Percentiles rank a stretch among this genome's conserved stretches.
phyloP scores from a whole-genome alignment of 805 yeast species.

The Yamadazyma philogaea region DNA sequence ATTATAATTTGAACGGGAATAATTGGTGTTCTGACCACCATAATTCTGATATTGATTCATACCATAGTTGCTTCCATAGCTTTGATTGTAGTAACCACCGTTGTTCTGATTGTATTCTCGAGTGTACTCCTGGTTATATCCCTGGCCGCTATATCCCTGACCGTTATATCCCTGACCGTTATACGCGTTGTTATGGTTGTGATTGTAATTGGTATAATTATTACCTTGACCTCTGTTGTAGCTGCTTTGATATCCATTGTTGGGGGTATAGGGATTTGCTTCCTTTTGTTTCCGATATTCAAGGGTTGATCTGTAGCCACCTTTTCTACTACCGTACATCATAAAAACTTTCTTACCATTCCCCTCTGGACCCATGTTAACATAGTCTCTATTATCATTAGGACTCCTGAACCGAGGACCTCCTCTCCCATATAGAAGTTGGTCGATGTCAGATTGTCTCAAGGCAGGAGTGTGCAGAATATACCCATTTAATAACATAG shows the following conservation, averaged over 20 bases:
- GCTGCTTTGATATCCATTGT: background rate
- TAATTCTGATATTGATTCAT: constrained; percentile 15
- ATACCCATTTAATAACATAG: constrained; percentile 80
- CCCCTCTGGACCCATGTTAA: constrained; percentile 42
- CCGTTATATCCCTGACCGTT: constrained; percentile 13
- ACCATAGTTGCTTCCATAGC: constrained; percentile 10
- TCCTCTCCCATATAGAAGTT: constrained; percentile 47
- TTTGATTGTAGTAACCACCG: constrained; percentile 5
- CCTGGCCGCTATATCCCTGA: constrained; percentile 12
- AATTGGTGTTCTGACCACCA: constrained; percentile 7
- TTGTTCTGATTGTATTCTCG: constrained; percentile 8
- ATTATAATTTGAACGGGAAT: constrained; percentile 14
- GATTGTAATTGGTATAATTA: constrained; percentile 1
- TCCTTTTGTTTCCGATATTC: constrained; percentile 12
- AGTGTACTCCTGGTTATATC: constrained; percentile 14
- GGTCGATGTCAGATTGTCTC: constrained; percentile 65
- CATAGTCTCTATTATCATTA: constrained; percentile 32
- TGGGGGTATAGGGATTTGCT: constrained; percentile 13
- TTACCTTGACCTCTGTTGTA: constrained; percentile 1
- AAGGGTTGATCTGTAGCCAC: constrained; percentile 36
- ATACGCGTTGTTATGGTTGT: constrained; percentile 8
- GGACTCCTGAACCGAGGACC: constrained; percentile 33
- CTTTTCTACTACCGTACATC: constrained; percentile 33
- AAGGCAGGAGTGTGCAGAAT: constrained; percentile 60
- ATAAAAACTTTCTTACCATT: constrained; percentile 30